phyloP scores from a whole-genome alignment of 2,329 filamentous ascomycete species.

The Penicillium occitanis region DNA sequence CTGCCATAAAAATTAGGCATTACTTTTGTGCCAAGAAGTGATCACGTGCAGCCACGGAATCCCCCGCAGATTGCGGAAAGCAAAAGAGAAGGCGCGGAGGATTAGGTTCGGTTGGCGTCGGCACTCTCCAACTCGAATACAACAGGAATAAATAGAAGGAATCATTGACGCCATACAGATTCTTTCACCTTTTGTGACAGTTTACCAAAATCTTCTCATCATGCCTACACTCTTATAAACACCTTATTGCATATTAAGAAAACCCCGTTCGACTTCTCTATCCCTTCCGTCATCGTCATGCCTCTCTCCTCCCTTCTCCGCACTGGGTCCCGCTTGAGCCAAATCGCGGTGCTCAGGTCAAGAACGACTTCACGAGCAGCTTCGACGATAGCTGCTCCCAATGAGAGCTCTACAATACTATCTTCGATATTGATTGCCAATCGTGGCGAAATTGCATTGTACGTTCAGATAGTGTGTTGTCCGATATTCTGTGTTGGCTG shows the following conservation, averaged over 20 bases:
- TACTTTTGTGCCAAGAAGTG: background rate
- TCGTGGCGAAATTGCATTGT: conserved; percentile 90
- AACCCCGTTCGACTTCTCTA: too few species aligned
- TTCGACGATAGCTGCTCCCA: conserved; percentile 11
- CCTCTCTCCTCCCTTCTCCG: conserved; percentile 42
- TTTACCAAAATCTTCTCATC: background rate
- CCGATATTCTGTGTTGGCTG: background rate
- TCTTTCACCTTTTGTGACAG: background rate
- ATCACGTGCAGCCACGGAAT: background rate
- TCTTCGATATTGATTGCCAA: conserved; percentile 93
- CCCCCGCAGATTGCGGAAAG: conserved; percentile 3
- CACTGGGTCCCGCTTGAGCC: conserved; percentile 38
- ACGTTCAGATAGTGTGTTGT: conserved; percentile 24
- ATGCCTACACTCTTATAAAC: background rate
- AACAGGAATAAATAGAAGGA: background rate
- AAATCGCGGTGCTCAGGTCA: conserved; percentile 22
- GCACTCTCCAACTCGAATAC: conserved; percentile 3
- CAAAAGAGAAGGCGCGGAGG: background rate
- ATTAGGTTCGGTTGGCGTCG: conserved; percentile 21
- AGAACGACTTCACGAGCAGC: background rate
- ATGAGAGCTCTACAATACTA: conserved; percentile 33
- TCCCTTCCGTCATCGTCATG: conserved; percentile 29
- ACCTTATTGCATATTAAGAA: too few species aligned
- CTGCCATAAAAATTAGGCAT: conserved; percentile 4
- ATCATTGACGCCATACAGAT: background rate